Conservation (phyloP, 2,329 filamentous ascomycete species). For the Thielaviopsis cerberus region DNA sequence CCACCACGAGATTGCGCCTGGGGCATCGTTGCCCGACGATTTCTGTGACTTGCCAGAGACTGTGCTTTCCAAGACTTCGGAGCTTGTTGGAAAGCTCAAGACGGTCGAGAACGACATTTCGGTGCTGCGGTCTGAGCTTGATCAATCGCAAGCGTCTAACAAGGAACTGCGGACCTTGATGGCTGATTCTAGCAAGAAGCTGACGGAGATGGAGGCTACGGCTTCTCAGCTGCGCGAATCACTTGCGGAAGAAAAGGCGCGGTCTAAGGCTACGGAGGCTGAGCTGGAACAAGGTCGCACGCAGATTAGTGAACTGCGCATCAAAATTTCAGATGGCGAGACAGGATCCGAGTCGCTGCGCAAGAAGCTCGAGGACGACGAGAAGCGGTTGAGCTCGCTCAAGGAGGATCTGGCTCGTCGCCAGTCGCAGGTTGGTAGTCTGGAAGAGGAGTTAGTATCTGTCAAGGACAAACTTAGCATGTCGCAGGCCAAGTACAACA, state of each 20-base stretch:
- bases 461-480: constrained; percentile 46
- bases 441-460: constrained; percentile 57
- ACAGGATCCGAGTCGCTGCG: constrained; percentile 65
- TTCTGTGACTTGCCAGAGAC: constrained; percentile 39
- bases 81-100: constrained; percentile 39
- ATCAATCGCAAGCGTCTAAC: constrained; percentile 35
- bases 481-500: constrained; percentile 32
- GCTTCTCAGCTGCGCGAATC: constrained; percentile 34
- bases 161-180: constrained; percentile 40
- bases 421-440: constrained; percentile 55
- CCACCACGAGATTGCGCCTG: constrained; percentile 38
- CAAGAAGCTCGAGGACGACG: constrained; percentile 56
- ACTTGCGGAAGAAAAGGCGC: constrained; percentile 34
- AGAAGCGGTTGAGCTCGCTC: constrained; percentile 48
- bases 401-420: constrained; percentile 53
- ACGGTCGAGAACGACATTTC: constrained; percentile 40
- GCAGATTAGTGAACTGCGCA: constrained; percentile 49
- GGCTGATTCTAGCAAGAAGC: constrained; percentile 21
- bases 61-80: constrained; percentile 37
- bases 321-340: constrained; percentile 63
- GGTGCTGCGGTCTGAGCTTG: constrained; percentile 44
- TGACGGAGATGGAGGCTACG: constrained; percentile 33
- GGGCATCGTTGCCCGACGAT: constrained; percentile 35
- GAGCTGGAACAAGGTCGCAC: constrained; percentile 46
- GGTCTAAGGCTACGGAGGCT: constrained; percentile 32